Percentiles rank a stretch among this genome's conserved stretches.
Evolutionary conservation across 352 stramenopile species (phyloP).

Genomic region (Bremia lactucae): DNA sequence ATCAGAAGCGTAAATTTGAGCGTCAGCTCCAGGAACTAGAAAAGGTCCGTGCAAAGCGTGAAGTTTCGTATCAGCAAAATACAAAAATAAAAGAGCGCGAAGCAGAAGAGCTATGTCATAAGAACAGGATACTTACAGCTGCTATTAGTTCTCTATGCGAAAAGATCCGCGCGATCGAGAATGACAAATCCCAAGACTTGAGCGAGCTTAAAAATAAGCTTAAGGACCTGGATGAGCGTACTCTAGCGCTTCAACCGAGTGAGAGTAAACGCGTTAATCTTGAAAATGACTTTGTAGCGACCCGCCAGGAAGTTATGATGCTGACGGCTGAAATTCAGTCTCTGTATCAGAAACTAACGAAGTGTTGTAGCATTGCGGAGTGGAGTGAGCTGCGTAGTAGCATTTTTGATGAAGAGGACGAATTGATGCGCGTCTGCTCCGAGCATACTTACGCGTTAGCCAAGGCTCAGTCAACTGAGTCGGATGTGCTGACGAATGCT

Average conservation of each 20-base stretch:
- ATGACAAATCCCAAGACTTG: slow-evolving; percentile 30
- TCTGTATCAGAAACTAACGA: slow-evolving; percentile 41
- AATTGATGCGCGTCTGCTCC: slow-evolving; percentile 21
- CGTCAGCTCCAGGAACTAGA: slow-evolving; percentile 23
- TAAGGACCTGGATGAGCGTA: slow-evolving; percentile 29
- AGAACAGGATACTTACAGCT: slow-evolving; percentile 29
- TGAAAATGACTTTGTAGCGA: slow-evolving; percentile 34
- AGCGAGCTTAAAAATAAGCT: slow-evolving; percentile 24
- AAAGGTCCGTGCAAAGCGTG: slow-evolving; percentile 28
- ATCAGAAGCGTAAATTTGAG: slow-evolving; percentile 33
- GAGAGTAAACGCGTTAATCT: slow-evolving; percentile 18
- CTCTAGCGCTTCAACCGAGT: slow-evolving; percentile 22
- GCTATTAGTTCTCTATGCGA: slow-evolving; percentile 27
- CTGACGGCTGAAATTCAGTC: slow-evolving; percentile 36
- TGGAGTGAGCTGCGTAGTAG: slow-evolving; percentile 41
- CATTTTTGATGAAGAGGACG: slow-evolving; percentile 35
- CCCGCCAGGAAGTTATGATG: slow-evolving; percentile 34
- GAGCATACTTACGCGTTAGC: slow-evolving; percentile 26
- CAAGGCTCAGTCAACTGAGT: slow-evolving; percentile 33
- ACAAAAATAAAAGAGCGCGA: slow-evolving; percentile 36
- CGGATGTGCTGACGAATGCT: slow-evolving; percentile 46
- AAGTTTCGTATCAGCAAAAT: slow-evolving; percentile 29
- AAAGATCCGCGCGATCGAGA: slow-evolving; percentile 36
- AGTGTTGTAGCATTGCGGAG: slow-evolving; percentile 46
- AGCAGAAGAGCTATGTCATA: slow-evolving; percentile 26